Conservation (phyloP, 306 rosid species). For the Comarum palustre region DNA sequence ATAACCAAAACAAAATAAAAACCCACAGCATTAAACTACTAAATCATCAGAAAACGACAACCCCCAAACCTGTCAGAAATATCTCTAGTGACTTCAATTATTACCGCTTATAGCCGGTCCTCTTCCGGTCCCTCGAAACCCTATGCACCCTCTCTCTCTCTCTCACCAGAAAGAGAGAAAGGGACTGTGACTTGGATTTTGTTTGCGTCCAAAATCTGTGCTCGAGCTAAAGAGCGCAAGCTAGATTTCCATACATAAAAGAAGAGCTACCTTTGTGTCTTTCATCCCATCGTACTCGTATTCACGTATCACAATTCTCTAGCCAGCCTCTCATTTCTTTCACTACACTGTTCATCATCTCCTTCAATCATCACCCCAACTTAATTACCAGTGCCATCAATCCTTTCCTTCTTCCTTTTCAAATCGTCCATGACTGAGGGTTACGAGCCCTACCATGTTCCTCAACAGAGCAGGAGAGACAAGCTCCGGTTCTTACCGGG, state of each 20-base stretch:
- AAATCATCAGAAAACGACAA: slow-evolving; percentile 45
- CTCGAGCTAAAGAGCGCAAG: slow-evolving; percentile 19
- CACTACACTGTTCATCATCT: not conserved
- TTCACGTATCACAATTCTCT: slow-evolving; percentile 20
- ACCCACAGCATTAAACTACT: not conserved
- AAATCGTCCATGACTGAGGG: slow-evolving; percentile 55
- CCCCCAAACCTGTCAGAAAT: slow-evolving; percentile 53
- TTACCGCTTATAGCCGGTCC: slow-evolving; percentile 67
- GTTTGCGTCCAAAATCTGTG: slow-evolving; percentile 12
- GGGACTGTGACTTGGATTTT: slow-evolving; percentile 10
- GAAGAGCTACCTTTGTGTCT: not conserved
- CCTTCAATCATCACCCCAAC: too few species aligned
- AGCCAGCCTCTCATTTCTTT: not conserved
- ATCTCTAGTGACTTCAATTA: slow-evolving; percentile 45
- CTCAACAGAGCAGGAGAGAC: slow-evolving; percentile 80
- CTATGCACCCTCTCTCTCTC: slow-evolving; percentile 29
- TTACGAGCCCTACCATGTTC: slow-evolving; percentile 67
- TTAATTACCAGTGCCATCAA: too few species aligned
- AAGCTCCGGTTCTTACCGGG: slow-evolving; percentile 50
- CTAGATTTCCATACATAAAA: not conserved
- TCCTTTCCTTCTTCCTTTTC: not conserved
- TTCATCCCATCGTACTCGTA: slow-evolving; percentile 31
- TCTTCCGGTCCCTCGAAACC: slow-evolving; percentile 52
- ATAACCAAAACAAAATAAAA: not conserved
- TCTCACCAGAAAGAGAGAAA: not conserved